Conservation (phyloP, 176 grass and related monocot species). For the Saccharum spontaneum region DNA sequence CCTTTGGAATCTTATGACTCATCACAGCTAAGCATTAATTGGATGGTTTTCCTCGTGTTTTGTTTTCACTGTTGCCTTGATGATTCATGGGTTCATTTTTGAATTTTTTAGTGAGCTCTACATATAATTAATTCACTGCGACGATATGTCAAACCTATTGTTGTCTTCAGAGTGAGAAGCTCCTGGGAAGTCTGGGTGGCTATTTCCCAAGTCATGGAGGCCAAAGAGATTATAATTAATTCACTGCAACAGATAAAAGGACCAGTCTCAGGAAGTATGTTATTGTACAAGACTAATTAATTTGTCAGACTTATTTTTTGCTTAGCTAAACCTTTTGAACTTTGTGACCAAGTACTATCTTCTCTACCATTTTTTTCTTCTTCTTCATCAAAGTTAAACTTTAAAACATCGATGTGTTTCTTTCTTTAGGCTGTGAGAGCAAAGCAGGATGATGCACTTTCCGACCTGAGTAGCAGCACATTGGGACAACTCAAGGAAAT, state of each 20-base stretch:
- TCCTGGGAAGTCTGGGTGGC: conserved; percentile 83
- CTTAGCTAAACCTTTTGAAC: no score
- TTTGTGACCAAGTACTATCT: no score
- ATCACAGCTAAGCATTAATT: conserved; percentile 7
- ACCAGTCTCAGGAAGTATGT: conserved; percentile 29
- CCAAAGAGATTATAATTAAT: conserved; percentile 49
- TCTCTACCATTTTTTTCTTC: no score
- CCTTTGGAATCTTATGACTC: not conserved
- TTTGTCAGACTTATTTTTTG: no score
- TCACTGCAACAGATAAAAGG: conserved; percentile 54
- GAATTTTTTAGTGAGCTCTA: not conserved
- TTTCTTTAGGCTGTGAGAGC: no score
- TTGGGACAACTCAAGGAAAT: no score
- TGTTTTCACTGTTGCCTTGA: not conserved
- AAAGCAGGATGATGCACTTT: no score
- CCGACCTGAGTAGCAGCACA: no score
- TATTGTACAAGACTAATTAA: no score
- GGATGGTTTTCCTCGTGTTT: not conserved
- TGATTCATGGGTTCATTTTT: not conserved
- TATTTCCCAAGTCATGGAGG: conserved; percentile 68
- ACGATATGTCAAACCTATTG: conserved; percentile 5
- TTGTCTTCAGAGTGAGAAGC: conserved; percentile 75
- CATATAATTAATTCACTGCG: not conserved
- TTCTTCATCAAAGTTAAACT: no score
- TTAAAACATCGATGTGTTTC: no score